Base-by-base conservation (phyloP, 495 filamentous ascomycete species). In the Penicillium antarcticum region DNA sequence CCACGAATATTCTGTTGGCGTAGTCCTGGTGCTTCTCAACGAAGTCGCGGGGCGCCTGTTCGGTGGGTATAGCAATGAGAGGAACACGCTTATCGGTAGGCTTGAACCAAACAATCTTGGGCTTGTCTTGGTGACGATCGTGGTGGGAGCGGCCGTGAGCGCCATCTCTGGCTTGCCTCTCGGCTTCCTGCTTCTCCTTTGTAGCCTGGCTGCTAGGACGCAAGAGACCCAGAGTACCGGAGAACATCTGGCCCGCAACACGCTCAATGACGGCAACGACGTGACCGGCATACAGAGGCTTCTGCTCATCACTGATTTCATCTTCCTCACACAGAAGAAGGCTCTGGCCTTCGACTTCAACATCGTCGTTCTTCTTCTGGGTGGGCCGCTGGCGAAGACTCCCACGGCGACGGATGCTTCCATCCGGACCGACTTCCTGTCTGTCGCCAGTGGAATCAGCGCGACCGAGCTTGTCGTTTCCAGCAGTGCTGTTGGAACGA, bases 91-190 rank as follows among this genome's bases (percentile, higher is more conserved):
- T 98, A 70, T 98, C 94, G 1, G 94, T 98, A 48, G 94, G 94
- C 78, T 98, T 98, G 78, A 98, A 98, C 94, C 94, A 98, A 29
- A 98, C 94, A 72, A 98, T 98, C 84, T 98, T 98, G 34, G 94
- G 94, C 72, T 96, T 97, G 46, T 98, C 95, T 67, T 91, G 91
- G 49, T 91, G 85, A 42, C 92, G 86, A 34, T 89, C 87, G 26
- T 87, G 87, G 45, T 95, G 86, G 36, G 83, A 81, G 45, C 92
- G 90, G 45, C 83, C 81, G 47, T 76, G 77, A 46, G 76, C 77
- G 23, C 94, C 94, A 66, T 97, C 95, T 58, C 95, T 85, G 58
- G 91, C 90, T 44, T 87, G 85, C 42, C 94, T 85, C 71, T 98
- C 94, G 38, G 94, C 94, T 70, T 98, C 94, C 68, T 98, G 94